Base-by-base conservation (phyloP, 164 flowering plant species). In the Brasenia schreberi region DNA sequence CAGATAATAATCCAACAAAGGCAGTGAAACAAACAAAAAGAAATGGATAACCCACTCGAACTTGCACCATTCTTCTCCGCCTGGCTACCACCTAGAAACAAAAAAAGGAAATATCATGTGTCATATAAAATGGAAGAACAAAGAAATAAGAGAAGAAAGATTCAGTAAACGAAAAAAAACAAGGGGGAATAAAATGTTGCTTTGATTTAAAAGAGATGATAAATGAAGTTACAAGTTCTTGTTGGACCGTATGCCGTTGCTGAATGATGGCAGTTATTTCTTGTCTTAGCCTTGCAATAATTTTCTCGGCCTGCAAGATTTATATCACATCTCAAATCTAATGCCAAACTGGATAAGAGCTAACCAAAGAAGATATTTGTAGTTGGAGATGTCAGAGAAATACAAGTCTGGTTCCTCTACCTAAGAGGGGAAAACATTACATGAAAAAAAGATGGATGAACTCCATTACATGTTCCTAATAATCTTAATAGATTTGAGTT, bases 1-100 rank as follows among this genome's bases (percentile, higher is more conserved):
- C 95, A 10, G 87, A 66, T 16, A 67, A 16, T 27, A 82, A 60
- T 72, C 95, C 74, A 64, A 87, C 69, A 18, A 87, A 61, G 5
- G 88, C 86, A 43, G 89, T 83, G 77, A 86, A 76, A 63, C 80
- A 82, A 59, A 89, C 89, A 72, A 82, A 87, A 52, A 89, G 80
- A 27, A 85, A 79, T 12, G 95, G 91, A 60, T 86, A 89, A 14
- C 94, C 97, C 12, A 71, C 85, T 58, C 77, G 86, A 44, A 78
- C 85, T 74, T 71, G 80, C 10, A 39, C 70, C 23, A 64, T 71
- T 18, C 64, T 67, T 67, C 63, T 75, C 44, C 66, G 80, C 70
- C 68, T 83, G 74, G 77, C 23, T 56, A 72, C 18, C 18, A 60
- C 87, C 97, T 90, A 82, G 68, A 70, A 63, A 68, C 58, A 6